Conservation (phyloP, 1,284 basidiomycete species). For the Neonothopanus nambi region DNA sequence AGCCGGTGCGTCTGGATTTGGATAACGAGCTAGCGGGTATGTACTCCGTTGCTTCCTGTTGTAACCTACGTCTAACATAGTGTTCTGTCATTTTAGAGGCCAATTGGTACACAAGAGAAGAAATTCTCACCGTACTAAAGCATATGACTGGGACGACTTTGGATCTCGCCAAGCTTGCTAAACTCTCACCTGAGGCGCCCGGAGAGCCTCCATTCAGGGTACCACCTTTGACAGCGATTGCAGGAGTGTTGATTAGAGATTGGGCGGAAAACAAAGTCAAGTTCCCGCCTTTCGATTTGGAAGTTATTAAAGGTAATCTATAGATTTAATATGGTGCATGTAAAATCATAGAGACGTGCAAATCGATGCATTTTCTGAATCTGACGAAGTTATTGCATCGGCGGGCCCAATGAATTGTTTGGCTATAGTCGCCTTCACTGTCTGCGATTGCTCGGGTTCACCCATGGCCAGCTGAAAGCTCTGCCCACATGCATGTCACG, state of each 20-base stretch:
- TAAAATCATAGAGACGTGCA: too few species aligned
- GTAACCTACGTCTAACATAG: background rate
- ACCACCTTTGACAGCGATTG: constrained; percentile 68
- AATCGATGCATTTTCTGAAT: too few species aligned
- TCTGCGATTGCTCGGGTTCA: too few species aligned
- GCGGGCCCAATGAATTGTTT: too few species aligned
- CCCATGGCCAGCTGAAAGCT: too few species aligned
- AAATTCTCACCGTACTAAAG: constrained; percentile 53
- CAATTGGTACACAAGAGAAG: constrained; percentile 81
- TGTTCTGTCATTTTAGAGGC: constrained; percentile 60
- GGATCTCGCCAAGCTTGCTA: constrained; percentile 60
- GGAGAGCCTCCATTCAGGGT: constrained; percentile 59
- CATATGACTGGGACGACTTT: constrained; percentile 58
- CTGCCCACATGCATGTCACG: too few species aligned
- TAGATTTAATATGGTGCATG: background rate
- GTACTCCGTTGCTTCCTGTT: constrained; percentile 23
- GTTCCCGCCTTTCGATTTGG: constrained; percentile 22
- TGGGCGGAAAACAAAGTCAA: constrained; percentile 56
- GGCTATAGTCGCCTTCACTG: too few species aligned
- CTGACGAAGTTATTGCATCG: too few species aligned
- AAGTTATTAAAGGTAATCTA: constrained; percentile 1
- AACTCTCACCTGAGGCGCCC: constrained; percentile 17
- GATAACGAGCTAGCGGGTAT: constrained; percentile 94
- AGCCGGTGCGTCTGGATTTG: constrained; percentile 82
- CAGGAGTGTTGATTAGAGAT: constrained; percentile 64